Evolutionary conservation across 2,329 filamentous ascomycete species (phyloP), one percentile per base, ranked within the genome.

Genomic region (Microdochium nivale): DNA sequence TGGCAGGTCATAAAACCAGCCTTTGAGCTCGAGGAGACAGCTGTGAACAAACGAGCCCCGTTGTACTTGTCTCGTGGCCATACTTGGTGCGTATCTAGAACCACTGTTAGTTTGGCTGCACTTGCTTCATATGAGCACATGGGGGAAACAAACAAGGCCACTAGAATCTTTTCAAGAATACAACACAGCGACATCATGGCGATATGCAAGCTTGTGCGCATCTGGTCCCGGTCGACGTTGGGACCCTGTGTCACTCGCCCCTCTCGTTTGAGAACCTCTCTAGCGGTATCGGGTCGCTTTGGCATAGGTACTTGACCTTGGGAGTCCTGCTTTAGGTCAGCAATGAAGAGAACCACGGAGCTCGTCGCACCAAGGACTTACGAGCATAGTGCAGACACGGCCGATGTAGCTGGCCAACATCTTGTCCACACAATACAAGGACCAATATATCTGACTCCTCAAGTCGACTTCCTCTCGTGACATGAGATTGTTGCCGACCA

Each of bases 341-440:
- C 8, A 5, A 3, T 3, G 14, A 44, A 47, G 44, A 35, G 8
- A 32, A 49, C 16, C 30, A 25, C 10, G 1, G 8, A 23, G 11
- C 23, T 4, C 3, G 19, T n/a, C 1, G 11, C 7, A 3, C 13
- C 40, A 3, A 11, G 24, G 9, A 51, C 59, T n/a, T 60, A 68
- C 66, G 56, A 68, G 50, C 52, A 69, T 60, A 2, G 63, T 65
- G 51, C 67, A 69, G 7, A 69, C 61, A 9, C 67, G 59, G 0
- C 67, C 67, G 1, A 65, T 67, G 49, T 69, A 68, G 21, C 59
- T 65, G 3, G 66, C 62, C 0, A 60, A 59, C 2, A 67, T 54
- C 32, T 69, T 69, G 49, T 69, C 67, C 48, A 63, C 56, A 24
- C 64, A 67, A 32, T 69, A 69, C 2, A 68, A 51, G 1, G 65